phyloP scores from a whole-genome alignment of 176 grass and related monocot species.

The Oryza rufipogon region DNA sequence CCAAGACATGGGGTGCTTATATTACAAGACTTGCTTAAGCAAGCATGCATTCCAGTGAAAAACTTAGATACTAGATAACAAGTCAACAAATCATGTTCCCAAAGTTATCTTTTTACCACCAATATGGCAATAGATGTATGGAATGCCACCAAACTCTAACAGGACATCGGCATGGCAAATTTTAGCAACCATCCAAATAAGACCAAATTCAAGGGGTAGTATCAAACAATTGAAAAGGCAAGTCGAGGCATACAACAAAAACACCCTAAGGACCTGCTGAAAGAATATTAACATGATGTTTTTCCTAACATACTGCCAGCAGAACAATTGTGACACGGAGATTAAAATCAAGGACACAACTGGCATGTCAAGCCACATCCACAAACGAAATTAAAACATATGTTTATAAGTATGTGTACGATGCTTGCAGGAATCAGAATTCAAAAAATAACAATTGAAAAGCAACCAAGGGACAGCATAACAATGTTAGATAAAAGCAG shows the following conservation, averaged over 20 bases:
- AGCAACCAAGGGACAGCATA: background rate
- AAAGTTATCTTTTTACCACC: background rate
- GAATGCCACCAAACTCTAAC: background rate
- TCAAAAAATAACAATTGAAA: background rate
- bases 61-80: background rate
- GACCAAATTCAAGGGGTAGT: background rate
- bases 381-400: constrained; percentile 3
- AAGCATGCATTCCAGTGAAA: background rate
- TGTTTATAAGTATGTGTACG: background rate
- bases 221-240: background rate
- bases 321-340: background rate
- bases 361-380: background rate
- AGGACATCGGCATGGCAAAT: background rate
- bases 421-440: background rate
- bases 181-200: background rate
- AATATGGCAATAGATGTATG: background rate
- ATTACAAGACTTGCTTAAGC: background rate
- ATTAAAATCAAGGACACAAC: background rate
- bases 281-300: background rate
- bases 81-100: background rate
- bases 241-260: background rate
- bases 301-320: background rate
- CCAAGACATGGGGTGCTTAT: no score
- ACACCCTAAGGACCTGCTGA: background rate
- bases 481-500: background rate